Evolutionary conservation across 331 rosid genomes (phyloP).

Genomic region (Erythrophleum ivorense): DNA sequence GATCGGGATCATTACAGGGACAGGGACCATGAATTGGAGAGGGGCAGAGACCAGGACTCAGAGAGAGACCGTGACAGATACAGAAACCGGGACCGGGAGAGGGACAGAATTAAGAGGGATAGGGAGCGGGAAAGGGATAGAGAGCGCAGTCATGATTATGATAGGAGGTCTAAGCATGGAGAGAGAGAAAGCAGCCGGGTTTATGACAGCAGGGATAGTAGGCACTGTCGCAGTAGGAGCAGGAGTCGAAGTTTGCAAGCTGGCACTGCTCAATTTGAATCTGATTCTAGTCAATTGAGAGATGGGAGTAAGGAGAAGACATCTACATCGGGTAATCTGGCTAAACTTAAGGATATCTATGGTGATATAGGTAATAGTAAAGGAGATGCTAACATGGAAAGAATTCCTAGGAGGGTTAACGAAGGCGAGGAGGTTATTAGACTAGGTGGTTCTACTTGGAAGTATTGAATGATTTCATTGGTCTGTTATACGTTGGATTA

Average conservation of each 20-base stretch:
- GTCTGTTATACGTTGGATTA: constrained; percentile 28
- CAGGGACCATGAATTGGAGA: constrained; percentile 35
- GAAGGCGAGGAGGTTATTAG: constrained; percentile 88
- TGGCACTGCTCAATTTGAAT: constrained; percentile 45
- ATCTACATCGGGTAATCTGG: constrained; percentile 80
- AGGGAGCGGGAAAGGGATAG: constrained; percentile 53
- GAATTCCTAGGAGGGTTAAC: constrained; percentile 60
- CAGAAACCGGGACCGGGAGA: constrained; percentile 41
- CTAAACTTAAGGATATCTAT: constrained; percentile 88
- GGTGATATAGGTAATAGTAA: constrained; percentile 74
- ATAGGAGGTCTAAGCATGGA: constrained; percentile 57
- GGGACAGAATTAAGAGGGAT: constrained; percentile 50
- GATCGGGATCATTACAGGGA: constrained; percentile 32
- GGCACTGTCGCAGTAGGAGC: constrained; percentile 63
- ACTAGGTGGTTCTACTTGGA: constrained; percentile 91
- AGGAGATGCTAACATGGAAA: constrained; percentile 58
- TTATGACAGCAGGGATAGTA: constrained; percentile 39
- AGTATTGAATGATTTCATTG: constrained; percentile 36
- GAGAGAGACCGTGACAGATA: constrained; percentile 41
- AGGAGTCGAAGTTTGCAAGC: constrained; percentile 75
- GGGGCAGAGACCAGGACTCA: constrained; percentile 38
- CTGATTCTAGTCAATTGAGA: constrained; percentile 56
- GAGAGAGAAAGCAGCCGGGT: constrained; percentile 67
- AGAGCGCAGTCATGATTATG: constrained; percentile 66
- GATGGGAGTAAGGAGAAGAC: constrained; percentile 59